Percentiles rank a stretch among this genome's conserved stretches.
Conservation (phyloP, 306 rosid genomes). For the Mimosa pudica region DNA sequence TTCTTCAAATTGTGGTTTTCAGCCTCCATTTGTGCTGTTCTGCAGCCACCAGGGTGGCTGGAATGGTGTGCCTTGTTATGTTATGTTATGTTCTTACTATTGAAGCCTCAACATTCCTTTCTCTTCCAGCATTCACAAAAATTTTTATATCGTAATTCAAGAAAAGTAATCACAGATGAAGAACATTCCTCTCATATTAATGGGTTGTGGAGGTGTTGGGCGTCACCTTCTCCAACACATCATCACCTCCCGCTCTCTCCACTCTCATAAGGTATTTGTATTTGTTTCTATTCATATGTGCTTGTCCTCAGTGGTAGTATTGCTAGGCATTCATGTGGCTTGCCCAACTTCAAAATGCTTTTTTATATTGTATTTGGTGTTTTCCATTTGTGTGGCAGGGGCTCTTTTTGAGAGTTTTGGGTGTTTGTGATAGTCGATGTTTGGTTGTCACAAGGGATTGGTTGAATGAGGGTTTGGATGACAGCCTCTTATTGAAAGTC, state of each 20-base stretch:
- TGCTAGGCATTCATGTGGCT: not conserved
- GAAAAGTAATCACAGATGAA: slow-evolving; percentile 48
- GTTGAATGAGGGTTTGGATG: slow-evolving; percentile 58
- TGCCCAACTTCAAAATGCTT: not conserved
- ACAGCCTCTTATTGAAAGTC: slow-evolving; percentile 56
- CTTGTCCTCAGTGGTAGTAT: not conserved
- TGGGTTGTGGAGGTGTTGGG: slow-evolving; percentile 97
- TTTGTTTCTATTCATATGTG: not conserved
- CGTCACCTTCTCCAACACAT: slow-evolving; percentile 88
- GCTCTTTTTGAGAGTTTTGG: slow-evolving; percentile 72
- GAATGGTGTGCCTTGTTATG: not conserved
- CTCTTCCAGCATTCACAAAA: not conserved
- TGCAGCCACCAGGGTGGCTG: too few relatives aligned
- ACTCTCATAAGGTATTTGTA: slow-evolving; percentile 58
- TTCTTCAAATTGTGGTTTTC: not conserved
- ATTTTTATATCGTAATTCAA: not conserved
- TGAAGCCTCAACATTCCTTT: not conserved
- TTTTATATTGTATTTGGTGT: slow-evolving; percentile 5
- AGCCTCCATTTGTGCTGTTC: too few relatives aligned
- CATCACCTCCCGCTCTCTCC: slow-evolving; percentile 80
- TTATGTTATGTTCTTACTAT: not conserved
- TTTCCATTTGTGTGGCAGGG: slow-evolving; percentile 59
- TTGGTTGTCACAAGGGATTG: slow-evolving; percentile 56
- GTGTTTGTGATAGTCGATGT: slow-evolving; percentile 80
- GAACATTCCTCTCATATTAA: slow-evolving; percentile 62